Base-by-base conservation (phyloP, 805 yeast genomes). In the Candida lessepsii region DNA sequence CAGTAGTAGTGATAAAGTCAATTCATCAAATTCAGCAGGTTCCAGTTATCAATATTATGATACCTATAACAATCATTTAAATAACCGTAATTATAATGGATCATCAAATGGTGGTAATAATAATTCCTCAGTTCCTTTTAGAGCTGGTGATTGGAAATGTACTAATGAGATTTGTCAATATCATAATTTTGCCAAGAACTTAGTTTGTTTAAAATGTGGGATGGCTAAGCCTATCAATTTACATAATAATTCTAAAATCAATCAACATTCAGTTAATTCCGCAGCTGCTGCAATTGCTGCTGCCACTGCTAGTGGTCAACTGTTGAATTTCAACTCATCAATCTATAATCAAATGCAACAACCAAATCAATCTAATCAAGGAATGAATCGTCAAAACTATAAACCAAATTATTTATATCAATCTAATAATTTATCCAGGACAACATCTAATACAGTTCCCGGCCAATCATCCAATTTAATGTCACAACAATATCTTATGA, bases 121-220 rank as follows among this genome's bases (percentile, higher is more conserved):
- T 24, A 29, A 26, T 30, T 64, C 63, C 39, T 73, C 78, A 52
- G 95, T 90, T n/a, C 96, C 96, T 21, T 90, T 90, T 63, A 76
- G 97, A 52, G 96, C 96, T 2, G 96, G 96, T 38, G 97, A 89
- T 63, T 90, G 96, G 96, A 89, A 88, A 61, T 90, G 96, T 67
- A 70, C 77, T 19, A 80, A 76, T 47, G 90, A 83, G 40, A 70
- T 76, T 18, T 90, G 96, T 60, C 73, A 80, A 24, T 90, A 90
- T 60, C 96, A 89, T 61, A 89, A 89, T 60, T 89, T 89, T 70
- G 96, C 96, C 3, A 89, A 89, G 56, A 89, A 89, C 60, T 70
- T 86, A 42, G 80, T 82, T 42, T 89, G 97, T 58, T 71, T 89
- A 57, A 82, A 91, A 58, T 89, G 97, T 65, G 95, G 96, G 3